Evolutionary conservation across 495 filamentous ascomycete genomes (phyloP), one percentile per base, ranked within the genome.

Genomic region (Trichoderma parareesei): DNA sequence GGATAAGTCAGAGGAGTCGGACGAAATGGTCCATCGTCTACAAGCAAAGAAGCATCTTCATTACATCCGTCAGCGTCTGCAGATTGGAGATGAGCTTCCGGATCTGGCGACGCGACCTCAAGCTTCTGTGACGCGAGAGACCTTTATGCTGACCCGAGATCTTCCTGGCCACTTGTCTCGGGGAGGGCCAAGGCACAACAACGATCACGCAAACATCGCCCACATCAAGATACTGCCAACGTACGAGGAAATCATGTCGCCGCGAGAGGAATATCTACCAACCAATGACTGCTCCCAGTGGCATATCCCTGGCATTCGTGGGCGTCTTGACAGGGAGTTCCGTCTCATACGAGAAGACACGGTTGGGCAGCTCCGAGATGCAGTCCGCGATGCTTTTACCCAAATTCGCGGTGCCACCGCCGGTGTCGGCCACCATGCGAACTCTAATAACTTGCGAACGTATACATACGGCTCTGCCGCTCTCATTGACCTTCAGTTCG

Each of bases 311-410:
- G 88, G 87, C 7, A 75, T 88, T 11, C 72, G 71, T 1, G 82
- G 88, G 0, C 76, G 90, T 1, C 71, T 93, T 0, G 88, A 93
- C 69, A 75, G 85, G 62, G 85, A 92, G 67, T 91, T 92, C 65
- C 79, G 88, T 18, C 78, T 91, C 4, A 73, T 90, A 7, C 77
- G 87, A 13, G 85, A 89, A 72, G 87, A 90, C 70, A 87, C 81
- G 1, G 71, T 87, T 1, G 86, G 87, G 5, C 83, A 84, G 67
- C 76, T 90, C 3, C 74, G 84, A 53, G 85, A 90, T 69, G 80
- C 81, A 5, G 78, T 88, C 5, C 73, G 73, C 14, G 65, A 73
- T 5, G 76, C 81, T 18, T 71, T 80, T 55, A 72, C 70, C 20
- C 38, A 61, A 7, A 68, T 76, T 63, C 27, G 53, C 3, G 27